Evolutionary conservation across 2,329 filamentous ascomycete genomes (phyloP).

Genomic region (Cercospora brassicicola): DNA sequence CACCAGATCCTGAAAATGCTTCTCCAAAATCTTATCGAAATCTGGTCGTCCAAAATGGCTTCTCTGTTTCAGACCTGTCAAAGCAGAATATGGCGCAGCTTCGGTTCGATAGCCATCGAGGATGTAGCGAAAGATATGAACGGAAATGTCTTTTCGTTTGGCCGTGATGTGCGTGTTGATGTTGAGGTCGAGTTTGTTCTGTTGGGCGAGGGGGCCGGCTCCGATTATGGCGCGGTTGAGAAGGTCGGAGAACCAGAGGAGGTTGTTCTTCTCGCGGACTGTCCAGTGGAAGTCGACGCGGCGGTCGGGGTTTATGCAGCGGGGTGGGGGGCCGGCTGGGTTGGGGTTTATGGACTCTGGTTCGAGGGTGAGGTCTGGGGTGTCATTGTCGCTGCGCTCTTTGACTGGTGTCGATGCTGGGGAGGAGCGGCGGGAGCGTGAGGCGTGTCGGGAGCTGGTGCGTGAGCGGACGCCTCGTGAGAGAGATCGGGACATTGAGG

Average conservation of each 20-base stretch:
- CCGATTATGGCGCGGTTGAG: constrained; percentile 49
- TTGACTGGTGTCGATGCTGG: constrained; percentile 1
- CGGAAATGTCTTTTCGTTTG: constrained; percentile 55
- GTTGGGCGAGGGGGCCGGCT: constrained; percentile 40
- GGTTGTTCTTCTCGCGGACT: constrained; percentile 57
- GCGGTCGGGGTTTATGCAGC: constrained; percentile 15
- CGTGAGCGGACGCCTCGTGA: background rate
- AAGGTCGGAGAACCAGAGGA: constrained; percentile 59
- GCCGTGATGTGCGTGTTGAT: constrained; percentile 60
- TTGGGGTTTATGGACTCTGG: background rate
- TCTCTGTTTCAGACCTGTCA: constrained; percentile 56
- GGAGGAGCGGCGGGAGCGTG: background rate
- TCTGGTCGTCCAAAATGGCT: constrained; percentile 59
- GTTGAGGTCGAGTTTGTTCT: constrained; percentile 51
- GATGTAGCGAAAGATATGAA: constrained; percentile 58
- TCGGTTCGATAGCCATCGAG: constrained; percentile 58
- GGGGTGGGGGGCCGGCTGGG: background rate
- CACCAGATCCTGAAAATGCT: constrained; percentile 57
- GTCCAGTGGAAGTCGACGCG: constrained; percentile 61
- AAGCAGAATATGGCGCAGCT: constrained; percentile 53
- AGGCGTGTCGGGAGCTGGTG: constrained; percentile 3
- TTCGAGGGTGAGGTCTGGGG: background rate
- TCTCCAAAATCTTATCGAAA: constrained; percentile 54
- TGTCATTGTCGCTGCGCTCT: background rate
- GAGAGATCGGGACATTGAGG: background rate